phyloP scores from a whole-genome alignment of 1,284 basidiomycete genomes.

The Tilletiaria anomala region DNA sequence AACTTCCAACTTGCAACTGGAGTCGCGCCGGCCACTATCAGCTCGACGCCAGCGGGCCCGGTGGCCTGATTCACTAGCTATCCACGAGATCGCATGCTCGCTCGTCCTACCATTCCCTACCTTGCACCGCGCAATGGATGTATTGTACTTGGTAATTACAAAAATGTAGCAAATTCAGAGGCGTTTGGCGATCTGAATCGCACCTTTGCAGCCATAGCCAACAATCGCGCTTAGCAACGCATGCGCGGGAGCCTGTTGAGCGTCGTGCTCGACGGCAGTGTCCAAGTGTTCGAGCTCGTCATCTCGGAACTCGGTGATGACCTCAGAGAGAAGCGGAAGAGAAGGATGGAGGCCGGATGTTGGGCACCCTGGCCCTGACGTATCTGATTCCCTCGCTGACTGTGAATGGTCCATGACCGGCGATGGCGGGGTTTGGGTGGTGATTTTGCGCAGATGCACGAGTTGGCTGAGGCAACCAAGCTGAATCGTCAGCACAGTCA shows the following conservation, averaged over 20 bases:
- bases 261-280: conserved; percentile 73
- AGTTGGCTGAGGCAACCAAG: conserved; percentile 13
- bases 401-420: neutral
- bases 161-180: too few relatives aligned
- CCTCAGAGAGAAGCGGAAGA: conserved; percentile 56
- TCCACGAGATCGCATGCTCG: too few relatives aligned
- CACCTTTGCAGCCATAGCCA: conserved; percentile 70
- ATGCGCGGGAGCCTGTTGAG: conserved; percentile 82
- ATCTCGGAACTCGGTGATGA: conserved; percentile 76
- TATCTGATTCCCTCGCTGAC: neutral
- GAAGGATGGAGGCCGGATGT: conserved; percentile 48
- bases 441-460: conserved; percentile 14
- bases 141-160: too few relatives aligned
- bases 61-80: too few relatives aligned
- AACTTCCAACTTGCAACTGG: too few relatives aligned
- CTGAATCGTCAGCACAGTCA: neutral
- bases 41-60: too few relatives aligned
- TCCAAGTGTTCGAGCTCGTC: conserved; percentile 90
- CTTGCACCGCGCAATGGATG: too few relatives aligned
- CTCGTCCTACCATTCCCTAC: too few relatives aligned
- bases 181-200: conserved; percentile 74
- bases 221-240: conserved; percentile 72
- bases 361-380: neutral
- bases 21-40: too few relatives aligned
- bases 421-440: neutral